phyloP scores from a whole-genome alignment of 1,284 basidiomycete species.

The Hypsizygus ulmarius region DNA sequence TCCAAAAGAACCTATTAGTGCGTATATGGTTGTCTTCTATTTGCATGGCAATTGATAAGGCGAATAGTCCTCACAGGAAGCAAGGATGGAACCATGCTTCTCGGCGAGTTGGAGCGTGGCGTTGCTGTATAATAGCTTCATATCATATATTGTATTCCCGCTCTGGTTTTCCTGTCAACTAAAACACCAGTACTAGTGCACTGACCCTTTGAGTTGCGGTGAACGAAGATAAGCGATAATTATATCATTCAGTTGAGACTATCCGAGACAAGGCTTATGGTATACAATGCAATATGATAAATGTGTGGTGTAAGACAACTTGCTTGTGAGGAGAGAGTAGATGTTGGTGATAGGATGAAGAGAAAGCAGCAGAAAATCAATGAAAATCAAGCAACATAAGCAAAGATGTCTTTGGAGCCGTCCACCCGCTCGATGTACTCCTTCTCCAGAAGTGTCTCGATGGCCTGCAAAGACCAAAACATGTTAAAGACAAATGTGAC shows the following conservation, averaged over 20 bases:
- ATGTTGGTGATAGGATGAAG: slow-evolving; percentile 3
- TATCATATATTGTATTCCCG: neutral
- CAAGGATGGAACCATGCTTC: slow-evolving; percentile 85
- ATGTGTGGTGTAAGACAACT: slow-evolving; percentile 2
- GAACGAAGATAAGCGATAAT: too few species aligned
- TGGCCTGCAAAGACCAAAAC: slow-evolving; percentile 61
- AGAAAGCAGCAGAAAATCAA: slow-evolving; percentile 5
- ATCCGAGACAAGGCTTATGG: slow-evolving; percentile 18
- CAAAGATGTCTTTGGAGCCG: slow-evolving; percentile 76
- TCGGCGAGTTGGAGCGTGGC: slow-evolving; percentile 81
- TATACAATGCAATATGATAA: slow-evolving; percentile 16
- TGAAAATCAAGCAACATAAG: slow-evolving; percentile 61
- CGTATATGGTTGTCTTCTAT: slow-evolving; percentile 25
- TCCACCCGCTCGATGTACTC: slow-evolving; percentile 96
- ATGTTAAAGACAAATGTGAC: neutral
- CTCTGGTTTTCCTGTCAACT: too few species aligned
- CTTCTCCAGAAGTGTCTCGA: slow-evolving; percentile 94
- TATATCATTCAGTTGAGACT: too few species aligned
- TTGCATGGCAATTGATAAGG: slow-evolving; percentile 4
- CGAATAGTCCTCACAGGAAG: slow-evolving; percentile 75
- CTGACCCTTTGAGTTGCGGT: too few species aligned
- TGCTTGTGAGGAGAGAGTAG: slow-evolving; percentile 1
- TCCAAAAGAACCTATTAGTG: slow-evolving; percentile 89
- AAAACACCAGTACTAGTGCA: too few species aligned
- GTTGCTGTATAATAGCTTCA: slow-evolving; percentile 28